Evolutionary conservation across 208 protist genomes (phyloP).

Genomic region (Leishmania major): DNA sequence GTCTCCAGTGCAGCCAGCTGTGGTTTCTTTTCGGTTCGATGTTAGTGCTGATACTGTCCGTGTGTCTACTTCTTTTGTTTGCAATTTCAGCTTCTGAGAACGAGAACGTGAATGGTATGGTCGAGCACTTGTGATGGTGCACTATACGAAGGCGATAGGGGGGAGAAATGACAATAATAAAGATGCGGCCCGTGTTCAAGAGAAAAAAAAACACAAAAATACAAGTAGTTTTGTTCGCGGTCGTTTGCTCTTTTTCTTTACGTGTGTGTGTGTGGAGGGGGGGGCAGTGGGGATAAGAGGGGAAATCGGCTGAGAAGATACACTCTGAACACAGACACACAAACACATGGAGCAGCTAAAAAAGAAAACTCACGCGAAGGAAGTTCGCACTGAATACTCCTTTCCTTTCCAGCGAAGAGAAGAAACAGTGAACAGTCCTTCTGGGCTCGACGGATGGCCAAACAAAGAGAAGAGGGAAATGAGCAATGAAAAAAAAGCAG

Average conservation of each 20-base stretch:
- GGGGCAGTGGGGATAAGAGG: not conserved
- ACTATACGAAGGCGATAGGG: not conserved
- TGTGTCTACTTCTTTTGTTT: not conserved
- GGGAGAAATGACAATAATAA: not conserved
- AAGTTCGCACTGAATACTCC: not conserved
- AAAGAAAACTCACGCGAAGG: not conserved
- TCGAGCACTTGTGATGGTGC: not conserved
- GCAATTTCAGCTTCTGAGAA: not conserved
- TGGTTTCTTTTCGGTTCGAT: not conserved
- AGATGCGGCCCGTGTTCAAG: not conserved
- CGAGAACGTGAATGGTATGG: not conserved
- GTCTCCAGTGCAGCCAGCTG: not conserved
- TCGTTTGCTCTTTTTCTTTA: not conserved
- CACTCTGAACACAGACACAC: not conserved
- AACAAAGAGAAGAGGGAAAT: not conserved
- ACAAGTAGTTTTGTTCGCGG: not conserved
- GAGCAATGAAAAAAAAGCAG: not conserved
- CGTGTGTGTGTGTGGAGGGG: no score
- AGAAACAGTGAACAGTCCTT: not conserved
- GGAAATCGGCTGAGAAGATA: not conserved
- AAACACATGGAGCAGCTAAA: not conserved
- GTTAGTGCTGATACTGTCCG: not conserved
- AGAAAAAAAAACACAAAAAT: no score
- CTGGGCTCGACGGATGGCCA: not conserved
- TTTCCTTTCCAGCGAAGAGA: not conserved